Percentiles rank a stretch among this genome's conserved stretches.
phyloP scores from a whole-genome alignment of 2,329 filamentous ascomycete species.

The Fusarium sp. region DNA sequence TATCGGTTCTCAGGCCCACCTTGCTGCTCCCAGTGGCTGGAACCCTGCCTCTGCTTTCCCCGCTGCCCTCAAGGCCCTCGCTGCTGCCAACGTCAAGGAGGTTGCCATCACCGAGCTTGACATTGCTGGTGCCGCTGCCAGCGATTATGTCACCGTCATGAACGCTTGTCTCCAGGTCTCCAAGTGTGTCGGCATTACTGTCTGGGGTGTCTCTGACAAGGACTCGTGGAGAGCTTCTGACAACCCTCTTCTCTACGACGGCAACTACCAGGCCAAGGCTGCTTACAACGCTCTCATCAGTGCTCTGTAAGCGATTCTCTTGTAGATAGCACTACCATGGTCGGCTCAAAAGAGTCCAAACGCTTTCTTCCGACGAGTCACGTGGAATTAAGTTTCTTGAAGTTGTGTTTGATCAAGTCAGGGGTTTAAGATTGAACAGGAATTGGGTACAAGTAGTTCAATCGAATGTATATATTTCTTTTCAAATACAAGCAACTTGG shows the following conservation, averaged over 20 bases:
- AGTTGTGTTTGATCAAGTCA: background rate
- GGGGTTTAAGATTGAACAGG: background rate
- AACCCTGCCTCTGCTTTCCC: conserved; percentile 64
- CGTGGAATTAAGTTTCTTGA: background rate
- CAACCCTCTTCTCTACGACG: conserved; percentile 68
- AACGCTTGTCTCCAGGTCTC: conserved; percentile 69
- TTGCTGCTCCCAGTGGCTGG: conserved; percentile 55
- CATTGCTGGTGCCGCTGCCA: conserved; percentile 67
- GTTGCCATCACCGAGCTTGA: conserved; percentile 77
- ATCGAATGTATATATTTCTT: conserved; percentile 9
- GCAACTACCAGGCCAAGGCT: conserved; percentile 64
- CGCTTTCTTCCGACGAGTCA: background rate
- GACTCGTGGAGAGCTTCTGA: conserved; percentile 49
- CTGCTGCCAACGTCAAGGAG: conserved; percentile 64
- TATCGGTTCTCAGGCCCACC: conserved; percentile 71
- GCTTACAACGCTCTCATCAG: conserved; percentile 59
- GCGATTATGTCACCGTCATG: conserved; percentile 70
- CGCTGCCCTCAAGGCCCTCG: conserved; percentile 66
- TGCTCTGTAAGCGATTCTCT: background rate
- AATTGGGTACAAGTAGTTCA: background rate
- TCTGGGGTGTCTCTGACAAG: conserved; percentile 67
- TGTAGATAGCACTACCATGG: background rate
- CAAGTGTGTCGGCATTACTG: conserved; percentile 75
- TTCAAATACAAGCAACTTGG: conserved; percentile 4
- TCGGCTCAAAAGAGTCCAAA: background rate